These are phyloP conservation scores for Erythrobasidium hasegawianum DNA, from an alignment of 1,284 basidiomycete genomes.

Conservation along the genomic window DNA sequence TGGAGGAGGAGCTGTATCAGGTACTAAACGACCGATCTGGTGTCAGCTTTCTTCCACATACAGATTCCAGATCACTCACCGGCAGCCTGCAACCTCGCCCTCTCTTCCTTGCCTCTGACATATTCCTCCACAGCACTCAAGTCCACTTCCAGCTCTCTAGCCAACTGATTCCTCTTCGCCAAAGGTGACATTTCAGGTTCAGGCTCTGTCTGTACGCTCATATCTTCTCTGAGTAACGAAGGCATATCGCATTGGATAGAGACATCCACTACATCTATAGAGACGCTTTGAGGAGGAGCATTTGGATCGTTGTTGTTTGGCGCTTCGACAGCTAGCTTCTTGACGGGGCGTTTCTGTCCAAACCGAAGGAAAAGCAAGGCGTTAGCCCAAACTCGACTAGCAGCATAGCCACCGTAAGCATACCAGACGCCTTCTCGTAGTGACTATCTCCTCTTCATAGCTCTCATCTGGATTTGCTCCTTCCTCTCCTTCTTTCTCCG, in stretches of 20 bases:
- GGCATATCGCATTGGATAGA: constrained; percentile 66
- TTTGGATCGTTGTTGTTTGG: background rate
- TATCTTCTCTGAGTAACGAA: constrained; percentile 52
- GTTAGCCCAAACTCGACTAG: too few relatives aligned
- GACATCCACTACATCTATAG: constrained; percentile 55
- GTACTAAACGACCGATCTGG: background rate
- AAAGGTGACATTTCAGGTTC: constrained; percentile 55
- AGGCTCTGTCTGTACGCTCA: constrained; percentile 56
- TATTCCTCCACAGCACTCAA: constrained; percentile 71
- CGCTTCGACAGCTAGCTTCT: background rate
- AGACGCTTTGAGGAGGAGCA: constrained; percentile 1
- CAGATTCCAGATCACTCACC: constrained; percentile 5
- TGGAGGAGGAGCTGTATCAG: constrained; percentile 22
- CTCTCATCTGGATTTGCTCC: constrained; percentile 47
- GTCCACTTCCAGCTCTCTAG: constrained; percentile 68
- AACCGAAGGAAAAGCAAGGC: background rate
- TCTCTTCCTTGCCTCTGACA: constrained; percentile 52
- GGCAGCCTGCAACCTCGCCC: background rate
- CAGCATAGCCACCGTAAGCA: constrained; percentile 28
- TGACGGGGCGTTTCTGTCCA: constrained; percentile 4
- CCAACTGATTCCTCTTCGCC: constrained; percentile 62
- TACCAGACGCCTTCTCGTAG: constrained; percentile 49
- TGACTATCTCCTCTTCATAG: constrained; percentile 51
- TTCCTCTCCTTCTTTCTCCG: constrained; percentile 43
- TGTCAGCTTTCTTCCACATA: too few relatives aligned